Percentiles rank a stretch among this genome's conserved stretches.
phyloP scores from a whole-genome alignment of 2,329 filamentous ascomycete species.

The Fusarium praegraminearum region DNA sequence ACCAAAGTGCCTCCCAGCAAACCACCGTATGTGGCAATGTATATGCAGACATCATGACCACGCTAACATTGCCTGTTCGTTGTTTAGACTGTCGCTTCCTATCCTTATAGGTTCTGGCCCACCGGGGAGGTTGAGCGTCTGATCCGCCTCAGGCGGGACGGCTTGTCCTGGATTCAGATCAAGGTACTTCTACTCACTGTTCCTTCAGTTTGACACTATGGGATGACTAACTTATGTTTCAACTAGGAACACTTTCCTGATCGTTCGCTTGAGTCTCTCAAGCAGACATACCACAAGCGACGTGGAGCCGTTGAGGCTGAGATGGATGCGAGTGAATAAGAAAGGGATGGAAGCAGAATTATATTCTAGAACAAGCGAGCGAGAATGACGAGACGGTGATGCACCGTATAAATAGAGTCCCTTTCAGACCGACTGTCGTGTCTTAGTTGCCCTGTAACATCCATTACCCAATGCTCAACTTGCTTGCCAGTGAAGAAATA shows the following conservation, averaged over 20 bases:
- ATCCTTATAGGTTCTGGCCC: not conserved
- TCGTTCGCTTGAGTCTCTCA: not conserved
- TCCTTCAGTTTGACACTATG: too few relatives aligned
- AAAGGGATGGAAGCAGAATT: not conserved
- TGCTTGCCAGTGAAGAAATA: not conserved
- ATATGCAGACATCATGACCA: not conserved
- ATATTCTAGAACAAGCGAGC: not conserved
- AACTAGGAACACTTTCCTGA: not conserved
- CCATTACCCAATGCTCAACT: not conserved
- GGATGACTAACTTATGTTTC: not conserved
- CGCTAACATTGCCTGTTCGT: not conserved
- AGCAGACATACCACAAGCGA: not conserved
- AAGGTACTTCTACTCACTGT: not conserved
- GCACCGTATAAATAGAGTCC: accelerated
- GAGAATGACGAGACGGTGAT: accelerated
- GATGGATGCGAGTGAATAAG: not conserved
- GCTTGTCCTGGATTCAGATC: not conserved
- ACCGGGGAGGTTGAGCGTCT: not conserved
- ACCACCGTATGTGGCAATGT: not conserved
- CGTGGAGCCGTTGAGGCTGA: not conserved
- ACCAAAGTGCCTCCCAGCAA: not conserved
- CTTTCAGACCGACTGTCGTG: not conserved
- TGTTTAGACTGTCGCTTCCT: not conserved
- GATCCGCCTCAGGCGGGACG: not conserved
- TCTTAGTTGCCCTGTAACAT: not conserved